phyloP scores from a whole-genome alignment of 345 rosid species.

The Firmiana major region DNA sequence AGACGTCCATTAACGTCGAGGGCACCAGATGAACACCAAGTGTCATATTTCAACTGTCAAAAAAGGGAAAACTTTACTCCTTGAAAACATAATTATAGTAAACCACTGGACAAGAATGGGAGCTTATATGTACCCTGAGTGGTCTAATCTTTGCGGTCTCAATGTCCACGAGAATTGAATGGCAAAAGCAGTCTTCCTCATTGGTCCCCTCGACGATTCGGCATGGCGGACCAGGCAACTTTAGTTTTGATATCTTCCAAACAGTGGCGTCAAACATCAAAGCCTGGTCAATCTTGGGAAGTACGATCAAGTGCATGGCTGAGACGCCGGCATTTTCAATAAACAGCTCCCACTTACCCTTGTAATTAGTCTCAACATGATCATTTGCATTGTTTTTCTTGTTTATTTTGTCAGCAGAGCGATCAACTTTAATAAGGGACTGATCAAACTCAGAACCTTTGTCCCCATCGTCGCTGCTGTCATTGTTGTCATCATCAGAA shows the following conservation, averaged over 20 bases:
- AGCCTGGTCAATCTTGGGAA: slow-evolving; percentile 55
- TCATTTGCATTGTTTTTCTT: not conserved
- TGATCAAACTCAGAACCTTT: too few species aligned
- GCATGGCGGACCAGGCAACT: slow-evolving; percentile 42
- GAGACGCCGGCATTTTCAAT: slow-evolving; percentile 66
- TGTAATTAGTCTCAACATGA: not conserved
- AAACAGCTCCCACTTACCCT: slow-evolving; percentile 61
- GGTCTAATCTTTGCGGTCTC: slow-evolving; percentile 40
- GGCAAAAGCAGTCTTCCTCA: slow-evolving; percentile 59
- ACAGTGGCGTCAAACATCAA: slow-evolving; percentile 74
- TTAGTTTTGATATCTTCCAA: slow-evolving; percentile 48
- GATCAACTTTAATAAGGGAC: not conserved
- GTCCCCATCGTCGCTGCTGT: too few species aligned
- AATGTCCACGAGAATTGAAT: slow-evolving; percentile 57
- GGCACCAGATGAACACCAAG: slow-evolving; percentile 99
- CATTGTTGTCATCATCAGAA: too few species aligned
- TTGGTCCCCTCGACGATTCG: slow-evolving; percentile 29
- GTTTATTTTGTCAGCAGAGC: not conserved
- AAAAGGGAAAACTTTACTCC: not conserved
- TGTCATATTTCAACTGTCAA: slow-evolving; percentile 62
- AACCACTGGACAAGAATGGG: not conserved
- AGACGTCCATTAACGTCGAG: slow-evolving; percentile 58
- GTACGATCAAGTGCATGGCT: slow-evolving; percentile 70
- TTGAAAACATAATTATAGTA: not conserved
- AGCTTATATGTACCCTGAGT: slow-evolving; percentile 32